Evolutionary conservation across 129 eudicot genomes (phyloP).

Genomic region (Artemisia tridentata): DNA sequence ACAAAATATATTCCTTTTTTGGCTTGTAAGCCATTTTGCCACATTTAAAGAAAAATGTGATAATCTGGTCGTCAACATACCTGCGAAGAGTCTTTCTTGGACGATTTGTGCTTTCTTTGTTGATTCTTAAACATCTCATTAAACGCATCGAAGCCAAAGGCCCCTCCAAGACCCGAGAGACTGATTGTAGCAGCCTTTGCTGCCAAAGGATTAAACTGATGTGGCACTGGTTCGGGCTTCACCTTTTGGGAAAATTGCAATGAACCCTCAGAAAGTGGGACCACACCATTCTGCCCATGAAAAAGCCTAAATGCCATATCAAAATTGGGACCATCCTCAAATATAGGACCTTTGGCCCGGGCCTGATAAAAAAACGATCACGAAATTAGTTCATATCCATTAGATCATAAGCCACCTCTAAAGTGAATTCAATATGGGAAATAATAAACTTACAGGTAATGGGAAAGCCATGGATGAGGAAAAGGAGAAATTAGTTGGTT

Average conservation of each 20-base stretch:
- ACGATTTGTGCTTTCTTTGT: slow-evolving; percentile 49
- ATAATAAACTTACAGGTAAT: slow-evolving; percentile 62
- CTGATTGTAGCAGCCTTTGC: slow-evolving; percentile 97
- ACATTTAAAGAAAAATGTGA: neutral
- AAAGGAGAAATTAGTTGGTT: slow-evolving; percentile 90
- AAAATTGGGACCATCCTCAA: slow-evolving; percentile 98
- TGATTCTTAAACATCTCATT: slow-evolving; percentile 67
- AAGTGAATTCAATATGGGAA: neutral
- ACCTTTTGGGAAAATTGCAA: slow-evolving; percentile 43
- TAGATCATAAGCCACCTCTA: no score
- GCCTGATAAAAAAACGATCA: slow-evolving; percentile 36
- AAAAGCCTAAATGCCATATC: slow-evolving; percentile 92
- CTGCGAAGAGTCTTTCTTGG: slow-evolving; percentile 61
- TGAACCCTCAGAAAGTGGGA: slow-evolving; percentile 80
- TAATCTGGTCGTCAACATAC: slow-evolving; percentile 24
- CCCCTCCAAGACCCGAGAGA: slow-evolving; percentile 65
- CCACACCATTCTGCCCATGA: slow-evolving; percentile 94
- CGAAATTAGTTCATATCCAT: neutral
- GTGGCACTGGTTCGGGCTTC: slow-evolving; percentile 44
- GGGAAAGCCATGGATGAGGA: slow-evolving; percentile 64
- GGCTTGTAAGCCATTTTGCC: no score
- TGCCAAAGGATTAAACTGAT: slow-evolving; percentile 89
- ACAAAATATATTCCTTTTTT: no score
- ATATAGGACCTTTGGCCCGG: slow-evolving; percentile 86
- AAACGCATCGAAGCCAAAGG: slow-evolving; percentile 84